Evolutionary conservation across 768 basidiomycete genomes (phyloP), one percentile per base, ranked within the genome.

Genomic region (Tricholoma furcatifolium): DNA sequence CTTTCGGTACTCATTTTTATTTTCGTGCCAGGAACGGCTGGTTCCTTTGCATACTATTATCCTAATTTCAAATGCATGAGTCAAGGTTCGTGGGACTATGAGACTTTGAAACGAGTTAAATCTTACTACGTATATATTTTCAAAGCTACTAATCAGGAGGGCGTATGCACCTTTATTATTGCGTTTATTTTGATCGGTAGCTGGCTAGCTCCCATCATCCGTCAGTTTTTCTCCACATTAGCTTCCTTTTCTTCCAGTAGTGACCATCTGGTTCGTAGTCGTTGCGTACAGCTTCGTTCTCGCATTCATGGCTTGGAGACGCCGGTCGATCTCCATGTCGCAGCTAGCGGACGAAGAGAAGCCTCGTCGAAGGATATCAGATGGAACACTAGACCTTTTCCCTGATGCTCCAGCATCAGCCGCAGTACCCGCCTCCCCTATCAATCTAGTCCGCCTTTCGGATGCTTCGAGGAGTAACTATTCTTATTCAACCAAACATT

Each of bases 191-290:
- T 81, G 45, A 58, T 81, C 1, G 73, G 71, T 38, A 79, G 74
- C 58, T 85, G 84, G 84, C 59, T 82, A 36, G 65, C 74, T 45
- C 84, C 84, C 20, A 64, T 65, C 3, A 61, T 84, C 39, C 65
- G 84, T 85, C 53, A 56, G 82, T 67, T 2, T 21, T 24, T 17
- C 20, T 36, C 9, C 15, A 31, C 12, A 35, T 35, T 39, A 39
- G 21, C 17, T 31, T 36, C 34, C 48, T 4, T 11, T 17, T 17
- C 31, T 10, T 14, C 38, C 10, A 32, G 12, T 18, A 7, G 17
- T 9, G 18, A n/a, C n/a, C n/a, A n/a, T n/a, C 18, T 18, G 4
- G 36, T 38, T 18, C 18, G 4, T 35, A 63, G 51, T 55, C 34
- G 9, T 60, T 40, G 52, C 38, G 27, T 44, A 55, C 10, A 10